Evolutionary conservation across 106 monocot genomes (phyloP), one percentile per base, ranked within the genome.

Genomic region (Gastrodia elata): DNA sequence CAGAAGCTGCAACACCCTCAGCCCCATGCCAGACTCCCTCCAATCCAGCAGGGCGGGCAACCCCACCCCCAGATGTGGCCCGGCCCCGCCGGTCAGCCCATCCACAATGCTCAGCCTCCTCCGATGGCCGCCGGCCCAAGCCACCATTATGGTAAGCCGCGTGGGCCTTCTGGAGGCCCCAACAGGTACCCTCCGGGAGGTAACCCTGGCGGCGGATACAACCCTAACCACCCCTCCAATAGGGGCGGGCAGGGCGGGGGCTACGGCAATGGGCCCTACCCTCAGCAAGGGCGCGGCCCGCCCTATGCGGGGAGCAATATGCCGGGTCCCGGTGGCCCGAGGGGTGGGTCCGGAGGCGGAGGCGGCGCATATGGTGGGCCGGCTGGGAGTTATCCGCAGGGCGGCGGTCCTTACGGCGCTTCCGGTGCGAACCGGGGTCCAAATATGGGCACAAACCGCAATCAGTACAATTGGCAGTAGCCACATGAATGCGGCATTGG

Each of bases 1-100:
- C 93, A 91, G 77, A 93, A 98, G 56, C 57, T 91, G 25, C 88
- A 88, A 82, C 88, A 93, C 77, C 93, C 98, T 16, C 93, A 89
- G 64, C 93, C 90, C 1, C 98, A 93, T 71, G 70, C 84, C 40
- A 86, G 90, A 2, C 64, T 90, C 18, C 88, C 93, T 42, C 93
- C 93, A 9, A 85, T 93, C 68, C 93, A 98, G 77, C 90, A 92
- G 71, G 30, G 81, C 13, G 89, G 89, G 30, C 87, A 84, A 52
- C 80, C 83, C n/a, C 91, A 94, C 43, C 83, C 84, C 44, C 86
- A 84, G 76, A 73, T 92, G 71, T 70, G 95, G 48, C 92, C 92
- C 18, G 95, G 90, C 8, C 78, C 78, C 14, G 77, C 78, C n/a
- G 78, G 80, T 52, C 92, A 84, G 67, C 84, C 86, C 30, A 82